phyloP scores from a whole-genome alignment of 2,329 filamentous ascomycete genomes.

The Pezicula carpinea region DNA sequence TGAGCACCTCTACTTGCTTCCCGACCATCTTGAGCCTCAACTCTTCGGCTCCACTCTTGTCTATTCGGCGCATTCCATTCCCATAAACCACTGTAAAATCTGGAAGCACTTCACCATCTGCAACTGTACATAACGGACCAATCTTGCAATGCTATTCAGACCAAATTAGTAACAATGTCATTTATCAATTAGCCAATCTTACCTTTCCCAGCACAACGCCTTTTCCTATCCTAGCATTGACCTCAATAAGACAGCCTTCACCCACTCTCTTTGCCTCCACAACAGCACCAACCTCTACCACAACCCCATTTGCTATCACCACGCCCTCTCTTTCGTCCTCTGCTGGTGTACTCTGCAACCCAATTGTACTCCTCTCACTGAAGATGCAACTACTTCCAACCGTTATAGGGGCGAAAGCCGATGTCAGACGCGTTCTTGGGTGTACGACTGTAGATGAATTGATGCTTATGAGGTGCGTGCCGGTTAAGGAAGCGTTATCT shows the following conservation, averaged over 20 bases:
- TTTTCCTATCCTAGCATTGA: conserved; percentile 55
- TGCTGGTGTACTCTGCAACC: conserved; percentile 34
- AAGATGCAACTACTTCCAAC: conserved; percentile 80
- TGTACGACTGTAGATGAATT: conserved; percentile 79
- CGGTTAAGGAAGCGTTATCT: conserved; percentile 59
- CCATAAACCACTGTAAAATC: conserved; percentile 70
- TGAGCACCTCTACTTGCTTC: conserved; percentile 63
- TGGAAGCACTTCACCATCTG: conserved; percentile 52
- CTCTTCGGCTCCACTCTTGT: conserved; percentile 57
- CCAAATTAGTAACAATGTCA: conserved; percentile 4
- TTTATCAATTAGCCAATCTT: conserved; percentile 14
- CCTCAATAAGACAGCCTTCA: conserved; percentile 56
- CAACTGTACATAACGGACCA: conserved; percentile 57
- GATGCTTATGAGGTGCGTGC: conserved; percentile 74
- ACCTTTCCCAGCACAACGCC: conserved; percentile 62
- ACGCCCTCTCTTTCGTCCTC: conserved; percentile 32
- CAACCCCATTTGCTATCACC: conserved; percentile 54
- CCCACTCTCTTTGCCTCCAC: conserved; percentile 47
- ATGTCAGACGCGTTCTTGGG: conserved; percentile 75
- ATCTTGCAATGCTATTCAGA: conserved; percentile 62
- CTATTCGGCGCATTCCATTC: conserved; percentile 51
- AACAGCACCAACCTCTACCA: conserved; percentile 53
- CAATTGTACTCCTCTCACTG: conserved; percentile 61
- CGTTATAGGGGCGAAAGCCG: conserved; percentile 71
- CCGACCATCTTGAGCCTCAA: conserved; percentile 59